Evolutionary conservation across 441 rosid species (phyloP).

Genomic region (Erodium moschatum): DNA sequence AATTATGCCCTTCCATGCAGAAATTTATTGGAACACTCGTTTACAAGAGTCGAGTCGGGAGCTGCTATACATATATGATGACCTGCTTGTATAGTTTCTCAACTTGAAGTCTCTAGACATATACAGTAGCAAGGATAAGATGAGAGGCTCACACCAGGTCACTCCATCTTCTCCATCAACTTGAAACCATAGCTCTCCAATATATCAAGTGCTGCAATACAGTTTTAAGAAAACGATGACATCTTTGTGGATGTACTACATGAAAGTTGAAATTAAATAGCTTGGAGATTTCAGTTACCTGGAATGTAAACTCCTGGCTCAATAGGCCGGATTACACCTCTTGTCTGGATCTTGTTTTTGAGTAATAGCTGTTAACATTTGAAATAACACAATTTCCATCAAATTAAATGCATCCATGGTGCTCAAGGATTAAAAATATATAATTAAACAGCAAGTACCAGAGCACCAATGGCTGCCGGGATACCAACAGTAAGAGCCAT

Average conservation of each 20-base stretch:
- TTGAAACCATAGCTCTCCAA: slow-evolving; percentile 68
- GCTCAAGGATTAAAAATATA: neutral
- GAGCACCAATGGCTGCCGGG: slow-evolving; percentile 78
- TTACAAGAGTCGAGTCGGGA: neutral
- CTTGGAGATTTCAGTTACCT: slow-evolving; percentile 34
- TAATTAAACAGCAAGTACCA: slow-evolving; percentile 36
- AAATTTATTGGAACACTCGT: neutral
- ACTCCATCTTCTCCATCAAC: slow-evolving; percentile 53
- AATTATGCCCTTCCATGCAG: neutral
- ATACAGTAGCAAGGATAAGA: no score
- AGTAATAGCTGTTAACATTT: slow-evolving; percentile 47
- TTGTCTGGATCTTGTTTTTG: slow-evolving; percentile 60
- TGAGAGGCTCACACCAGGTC: slow-evolving; percentile 17
- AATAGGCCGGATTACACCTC: slow-evolving; percentile 76
- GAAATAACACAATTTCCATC: slow-evolving; percentile 9
- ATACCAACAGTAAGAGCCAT: slow-evolving; percentile 91
- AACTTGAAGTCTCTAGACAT: no score
- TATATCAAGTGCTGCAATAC: slow-evolving; percentile 62
- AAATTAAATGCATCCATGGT: neutral
- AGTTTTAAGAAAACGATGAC: neutral
- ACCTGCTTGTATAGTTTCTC: no score
- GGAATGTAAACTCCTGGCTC: slow-evolving; percentile 78
- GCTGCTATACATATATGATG: no score
- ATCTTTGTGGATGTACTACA: neutral
- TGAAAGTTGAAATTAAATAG: neutral